A percentile compares a stretch with the other conserved stretches of the same genome.
These are phyloP conservation scores for Diplodia sapinea DNA, from an alignment of 2,329 filamentous ascomycete species.

Conservation along the genomic window DNA sequence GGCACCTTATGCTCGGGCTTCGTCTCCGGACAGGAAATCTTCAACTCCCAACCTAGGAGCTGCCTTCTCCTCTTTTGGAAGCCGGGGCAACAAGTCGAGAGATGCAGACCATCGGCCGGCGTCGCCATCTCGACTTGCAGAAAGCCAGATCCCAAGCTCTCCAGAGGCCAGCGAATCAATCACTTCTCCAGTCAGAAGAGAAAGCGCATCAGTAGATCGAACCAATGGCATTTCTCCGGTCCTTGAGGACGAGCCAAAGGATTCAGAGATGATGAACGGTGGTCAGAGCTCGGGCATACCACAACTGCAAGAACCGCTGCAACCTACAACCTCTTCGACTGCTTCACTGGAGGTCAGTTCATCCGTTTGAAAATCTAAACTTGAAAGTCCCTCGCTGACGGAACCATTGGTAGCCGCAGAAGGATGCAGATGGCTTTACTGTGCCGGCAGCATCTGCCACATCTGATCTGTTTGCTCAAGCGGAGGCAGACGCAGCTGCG, in stretches of 20 bases:
- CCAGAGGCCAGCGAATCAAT: slow-evolving; percentile 35
- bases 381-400: background rate
- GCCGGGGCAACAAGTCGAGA: slow-evolving; percentile 63
- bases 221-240: slow-evolving; percentile 44
- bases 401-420: slow-evolving; percentile 49
- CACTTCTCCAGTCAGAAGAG: slow-evolving; percentile 17
- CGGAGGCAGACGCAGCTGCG: slow-evolving; percentile 66
- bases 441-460: slow-evolving; percentile 66
- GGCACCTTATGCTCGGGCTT: slow-evolving; percentile 44
- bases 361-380: background rate
- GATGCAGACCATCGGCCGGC: slow-evolving; percentile 57
- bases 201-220: slow-evolving; percentile 34
- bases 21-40: slow-evolving; percentile 59
- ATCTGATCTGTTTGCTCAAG: slow-evolving; percentile 66
- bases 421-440: slow-evolving; percentile 77
- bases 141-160: slow-evolving; percentile 43
- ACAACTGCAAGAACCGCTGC: slow-evolving; percentile 46
- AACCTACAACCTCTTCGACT: slow-evolving; percentile 39
- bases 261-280: slow-evolving; percentile 40
- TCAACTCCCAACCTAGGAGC: slow-evolving; percentile 61
- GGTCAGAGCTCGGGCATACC: slow-evolving; percentile 44
- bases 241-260: slow-evolving; percentile 35
- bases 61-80: slow-evolving; percentile 66
- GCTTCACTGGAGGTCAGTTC: slow-evolving; percentile 40
- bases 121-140: slow-evolving; percentile 44